phyloP scores from a whole-genome alignment of 2,329 filamentous ascomycete genomes.

The Fusarium chuoi region DNA sequence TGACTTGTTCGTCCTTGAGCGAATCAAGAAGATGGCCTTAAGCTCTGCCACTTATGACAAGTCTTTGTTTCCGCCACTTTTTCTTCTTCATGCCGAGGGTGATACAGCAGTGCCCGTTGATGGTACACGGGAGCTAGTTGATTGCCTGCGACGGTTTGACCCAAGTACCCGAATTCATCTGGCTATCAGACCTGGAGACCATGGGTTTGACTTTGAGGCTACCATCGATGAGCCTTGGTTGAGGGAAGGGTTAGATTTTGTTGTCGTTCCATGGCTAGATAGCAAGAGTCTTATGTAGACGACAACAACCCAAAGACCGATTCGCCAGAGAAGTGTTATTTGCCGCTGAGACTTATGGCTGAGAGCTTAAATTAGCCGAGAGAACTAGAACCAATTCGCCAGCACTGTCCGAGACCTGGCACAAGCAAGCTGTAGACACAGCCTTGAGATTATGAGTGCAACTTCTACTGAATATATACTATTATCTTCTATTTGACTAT shows the following conservation, averaged over 20 bases:
- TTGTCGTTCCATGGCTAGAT: not conserved
- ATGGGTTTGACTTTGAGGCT: not conserved
- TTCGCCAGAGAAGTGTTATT: too few relatives aligned
- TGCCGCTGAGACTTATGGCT: too few relatives aligned
- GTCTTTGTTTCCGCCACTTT: not conserved
- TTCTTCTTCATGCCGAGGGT: not conserved
- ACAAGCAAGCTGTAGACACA: too few relatives aligned
- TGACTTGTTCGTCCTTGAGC: not conserved
- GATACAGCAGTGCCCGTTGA: not conserved
- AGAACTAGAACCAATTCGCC: too few relatives aligned
- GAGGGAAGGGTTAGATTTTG: not conserved
- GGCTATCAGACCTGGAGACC: not conserved
- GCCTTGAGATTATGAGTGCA: rapidly evolving
- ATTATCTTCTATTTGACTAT: not conserved
- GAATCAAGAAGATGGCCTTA: too few relatives aligned
- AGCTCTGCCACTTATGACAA: rapidly evolving
- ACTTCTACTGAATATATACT: rapidly evolving
- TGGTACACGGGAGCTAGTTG: not conserved
- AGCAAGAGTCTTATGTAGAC: not conserved
- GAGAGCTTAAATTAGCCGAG: too few relatives aligned
- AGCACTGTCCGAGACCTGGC: rapidly evolving
- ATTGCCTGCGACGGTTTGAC: not conserved
- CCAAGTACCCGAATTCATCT: not conserved
- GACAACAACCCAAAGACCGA: rapidly evolving
- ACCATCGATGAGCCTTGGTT: not conserved